phyloP scores from a whole-genome alignment of 495 filamentous ascomycete species.

The Hapsidospora chrysogenum region DNA sequence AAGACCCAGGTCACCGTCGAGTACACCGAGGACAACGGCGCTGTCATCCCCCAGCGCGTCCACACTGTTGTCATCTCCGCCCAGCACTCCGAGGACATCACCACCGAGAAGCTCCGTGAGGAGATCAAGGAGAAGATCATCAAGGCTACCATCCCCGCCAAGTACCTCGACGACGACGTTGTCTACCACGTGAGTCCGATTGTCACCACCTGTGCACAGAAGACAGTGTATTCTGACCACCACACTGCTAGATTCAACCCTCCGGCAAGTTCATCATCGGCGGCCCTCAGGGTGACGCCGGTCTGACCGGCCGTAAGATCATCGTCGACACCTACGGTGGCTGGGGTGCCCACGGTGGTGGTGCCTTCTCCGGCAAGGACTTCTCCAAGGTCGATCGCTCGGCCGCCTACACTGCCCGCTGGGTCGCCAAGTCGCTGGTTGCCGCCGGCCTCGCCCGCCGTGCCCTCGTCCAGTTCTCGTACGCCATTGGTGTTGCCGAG shows the following conservation, averaged over 20 bases:
- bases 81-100: conserved; percentile 79
- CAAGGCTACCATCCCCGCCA: conserved; percentile 76
- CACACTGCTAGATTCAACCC: conserved; percentile 59
- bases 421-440: conserved; percentile 97
- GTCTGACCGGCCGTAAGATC: conserved; percentile 98
- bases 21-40: conserved; percentile 91
- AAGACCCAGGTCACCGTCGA: conserved; percentile 99
- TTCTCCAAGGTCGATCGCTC: conserved; percentile 99
- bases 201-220: background rate
- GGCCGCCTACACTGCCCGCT: conserved; percentile 90
- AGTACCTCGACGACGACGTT: conserved; percentile 83
- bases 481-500: conserved; percentile 97
- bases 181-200: conserved; percentile 64
- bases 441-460: conserved; percentile 76
- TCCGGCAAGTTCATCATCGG: conserved; percentile 98
- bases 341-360: conserved; percentile 98
- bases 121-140: conserved; percentile 97
- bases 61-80: conserved; percentile 95
- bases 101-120: conserved; percentile 83
- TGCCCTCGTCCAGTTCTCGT: conserved; percentile 90
- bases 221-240: background rate
- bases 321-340: conserved; percentile 99
- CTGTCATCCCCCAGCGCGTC: conserved; percentile 79
- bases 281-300: conserved; percentile 96
- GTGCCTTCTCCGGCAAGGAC: conserved; percentile 99